Evolutionary conservation across 306 rosid genomes (phyloP), one percentile per base, ranked within the genome.

Genomic region (apple (Malus domestica)): DNA sequence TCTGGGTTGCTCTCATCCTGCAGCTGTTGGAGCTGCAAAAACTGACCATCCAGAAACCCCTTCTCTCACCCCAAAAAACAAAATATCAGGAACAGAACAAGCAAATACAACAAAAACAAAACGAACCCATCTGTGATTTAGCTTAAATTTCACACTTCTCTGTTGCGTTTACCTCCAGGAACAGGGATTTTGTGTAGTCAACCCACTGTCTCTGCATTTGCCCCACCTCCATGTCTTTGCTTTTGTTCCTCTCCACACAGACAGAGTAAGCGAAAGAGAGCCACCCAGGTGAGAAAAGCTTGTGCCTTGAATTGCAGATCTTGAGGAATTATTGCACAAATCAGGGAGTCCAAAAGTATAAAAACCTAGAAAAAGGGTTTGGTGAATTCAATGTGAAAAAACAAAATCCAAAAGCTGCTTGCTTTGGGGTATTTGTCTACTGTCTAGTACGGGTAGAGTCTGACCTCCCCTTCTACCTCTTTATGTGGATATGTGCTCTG

Each of bases 1-100:
- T 93, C 97, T 72, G 98, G 98, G 78, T 92, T 96, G 86, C 86
- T 93, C 79, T 96, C 98, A 78, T 96, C 99, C 89, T 93, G 97
- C 3, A 96, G 96, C 85, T 96, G 99, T 79, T 87, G 91, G 70
- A 96, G 98, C 85, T 96, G 99, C 73, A 92, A 70, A 84, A 92
- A 96, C 85, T 96, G 98, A 64, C 83, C 82, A 87, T 96, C 98
- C 85, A 96, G 65, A 66, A 83, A 80, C 12, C 96, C 91, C 99
- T 96, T 77, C 78, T 45, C 79, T 27, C 89, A 70, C 76, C 80
- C 64, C 9, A 12, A 22, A 4, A 22, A 46, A 23, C 5, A 59
- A 66, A 27, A 49, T 15, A 81, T 61, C 73, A 82, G 61, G 67
- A 74, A 51, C 42, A 67, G 19, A 42, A 71, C 71, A 68, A 18